A percentile compares a stretch with the other conserved stretches of the same genome.
These are phyloP conservation scores for Populus davidiana DNA, from an alignment of 345 rosid species.

Conservation along the genomic window DNA sequence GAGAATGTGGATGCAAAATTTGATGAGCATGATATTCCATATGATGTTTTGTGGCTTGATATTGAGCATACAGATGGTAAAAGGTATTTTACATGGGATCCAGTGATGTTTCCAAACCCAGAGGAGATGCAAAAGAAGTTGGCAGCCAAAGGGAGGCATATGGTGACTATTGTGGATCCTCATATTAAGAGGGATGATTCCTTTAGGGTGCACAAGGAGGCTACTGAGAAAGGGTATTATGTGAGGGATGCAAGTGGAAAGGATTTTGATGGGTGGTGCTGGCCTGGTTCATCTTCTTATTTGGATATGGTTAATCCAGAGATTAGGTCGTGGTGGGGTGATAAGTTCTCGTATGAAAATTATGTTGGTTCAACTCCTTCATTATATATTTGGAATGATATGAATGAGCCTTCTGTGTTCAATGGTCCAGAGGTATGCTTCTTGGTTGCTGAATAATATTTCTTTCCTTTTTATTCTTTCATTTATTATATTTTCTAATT, in stretches of 20 bases:
- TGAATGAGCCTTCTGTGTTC: constrained; percentile 99
- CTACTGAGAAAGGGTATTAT: constrained; percentile 76
- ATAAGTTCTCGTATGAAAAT: constrained; percentile 64
- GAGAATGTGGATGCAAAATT: constrained; percentile 87
- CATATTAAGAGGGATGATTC: constrained; percentile 93
- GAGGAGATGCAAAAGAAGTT: constrained; percentile 88
- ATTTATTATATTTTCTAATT: background rate
- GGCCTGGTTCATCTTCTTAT: constrained; percentile 98
- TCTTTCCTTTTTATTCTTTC: background rate
- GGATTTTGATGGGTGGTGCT: constrained; percentile 99
- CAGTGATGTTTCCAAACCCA: constrained; percentile 71
- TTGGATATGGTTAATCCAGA: constrained; percentile 77
- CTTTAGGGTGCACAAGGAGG: constrained; percentile 74
- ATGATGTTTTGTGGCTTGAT: constrained; percentile 97
- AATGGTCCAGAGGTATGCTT: constrained; percentile 96
- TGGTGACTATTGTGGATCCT: constrained; percentile 99
- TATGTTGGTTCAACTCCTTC: constrained; percentile 90
- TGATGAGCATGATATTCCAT: constrained; percentile 95
- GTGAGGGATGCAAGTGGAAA: constrained; percentile 79
- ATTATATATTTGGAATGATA: constrained; percentile 95
- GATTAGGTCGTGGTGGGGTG: constrained; percentile 92
- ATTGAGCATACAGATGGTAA: constrained; percentile 96
- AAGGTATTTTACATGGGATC: constrained; percentile 95
- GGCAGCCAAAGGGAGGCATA: constrained; percentile 83
- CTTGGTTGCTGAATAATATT: background rate